These are phyloP conservation scores for Paramecium biaurelia DNA, from an alignment of 73 alveolate species.

Conservation along the genomic window DNA sequence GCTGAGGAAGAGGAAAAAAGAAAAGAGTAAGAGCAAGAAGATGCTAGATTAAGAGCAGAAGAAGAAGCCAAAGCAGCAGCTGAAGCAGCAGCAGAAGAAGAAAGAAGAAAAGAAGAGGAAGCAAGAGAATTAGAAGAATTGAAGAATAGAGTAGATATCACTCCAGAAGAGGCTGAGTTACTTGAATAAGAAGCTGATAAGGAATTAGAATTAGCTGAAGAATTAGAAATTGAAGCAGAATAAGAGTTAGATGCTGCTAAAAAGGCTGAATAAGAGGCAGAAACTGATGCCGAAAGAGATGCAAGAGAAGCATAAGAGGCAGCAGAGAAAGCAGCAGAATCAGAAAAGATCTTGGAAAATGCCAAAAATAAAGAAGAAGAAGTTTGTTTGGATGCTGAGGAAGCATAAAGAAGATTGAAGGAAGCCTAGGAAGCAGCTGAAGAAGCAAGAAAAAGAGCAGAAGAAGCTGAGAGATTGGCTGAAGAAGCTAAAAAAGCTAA, in stretches of 20 bases:
- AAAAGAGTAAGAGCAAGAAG: not conserved
- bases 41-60: not conserved
- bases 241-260: not conserved
- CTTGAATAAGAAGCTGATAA: not conserved
- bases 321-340: not conserved
- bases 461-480: not conserved
- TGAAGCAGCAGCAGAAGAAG: conserved; percentile 36
- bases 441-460: not conserved
- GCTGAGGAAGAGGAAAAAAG: conserved; percentile 19
- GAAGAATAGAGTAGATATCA: not conserved
- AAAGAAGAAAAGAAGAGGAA: conserved; percentile 20
- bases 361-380: not conserved
- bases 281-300: not conserved
- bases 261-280: not conserved
- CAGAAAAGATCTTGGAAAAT: not conserved
- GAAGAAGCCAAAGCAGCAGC: conserved; percentile 33
- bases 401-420: not conserved
- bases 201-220: not conserved
- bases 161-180: conserved; percentile 17
- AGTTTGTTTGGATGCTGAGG: not conserved
- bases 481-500: conserved; percentile 24
- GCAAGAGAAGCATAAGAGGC: not conserved
- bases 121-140: conserved; percentile 21
- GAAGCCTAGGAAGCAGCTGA: conserved; percentile 25
- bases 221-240: not conserved